Evolutionary conservation across 768 basidiomycete genomes (phyloP).

Genomic region (Russula compacta): DNA sequence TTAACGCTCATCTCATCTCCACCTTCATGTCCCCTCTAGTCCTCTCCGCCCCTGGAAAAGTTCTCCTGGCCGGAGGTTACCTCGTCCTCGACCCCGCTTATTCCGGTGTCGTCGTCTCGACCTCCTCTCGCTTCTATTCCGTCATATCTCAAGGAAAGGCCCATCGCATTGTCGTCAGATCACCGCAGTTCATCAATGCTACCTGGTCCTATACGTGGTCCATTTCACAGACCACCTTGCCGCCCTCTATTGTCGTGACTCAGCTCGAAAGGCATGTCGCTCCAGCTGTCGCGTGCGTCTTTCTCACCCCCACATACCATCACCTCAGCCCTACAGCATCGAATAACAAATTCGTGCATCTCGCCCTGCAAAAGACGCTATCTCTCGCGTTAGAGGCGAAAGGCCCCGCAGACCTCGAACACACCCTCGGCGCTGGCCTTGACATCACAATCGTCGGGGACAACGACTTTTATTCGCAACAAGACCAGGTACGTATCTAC

Average conservation of each 20-base stretch:
- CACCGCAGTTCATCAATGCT: conserved; percentile 84
- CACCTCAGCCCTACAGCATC: conserved; percentile 16
- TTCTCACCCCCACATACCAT: not conserved
- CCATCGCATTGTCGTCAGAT: conserved; percentile 60
- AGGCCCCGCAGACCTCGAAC: conserved; percentile 34
- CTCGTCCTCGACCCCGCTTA: conserved; percentile 86
- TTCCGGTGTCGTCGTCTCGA: conserved; percentile 82
- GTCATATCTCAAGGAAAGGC: conserved; percentile 40
- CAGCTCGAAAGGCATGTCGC: conserved; percentile 21
- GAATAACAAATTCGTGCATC: conserved; percentile 88
- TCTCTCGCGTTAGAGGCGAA: conserved; percentile 54
- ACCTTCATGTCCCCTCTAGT: conserved; percentile 39
- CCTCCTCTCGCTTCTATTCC: conserved; percentile 91
- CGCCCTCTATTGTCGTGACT: conserved; percentile 22
- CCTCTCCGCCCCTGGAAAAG: conserved; percentile 91
- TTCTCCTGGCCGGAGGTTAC: conserved; percentile 92
- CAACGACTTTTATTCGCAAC: conserved; percentile 97
- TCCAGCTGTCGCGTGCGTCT: not conserved
- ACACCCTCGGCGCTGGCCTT: conserved; percentile 44
- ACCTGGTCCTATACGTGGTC: conserved; percentile 63
- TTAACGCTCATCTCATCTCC: not conserved
- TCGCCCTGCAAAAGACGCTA: conserved; percentile 75
- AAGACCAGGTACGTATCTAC: conserved; percentile 52
- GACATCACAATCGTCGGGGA: conserved; percentile 82
- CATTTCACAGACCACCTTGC: conserved; percentile 26